Evolutionary conservation across 2,329 filamentous ascomycete species (phyloP), one percentile per base, ranked within the genome.

Genomic region (Aspergillus pseudoglaucus): DNA sequence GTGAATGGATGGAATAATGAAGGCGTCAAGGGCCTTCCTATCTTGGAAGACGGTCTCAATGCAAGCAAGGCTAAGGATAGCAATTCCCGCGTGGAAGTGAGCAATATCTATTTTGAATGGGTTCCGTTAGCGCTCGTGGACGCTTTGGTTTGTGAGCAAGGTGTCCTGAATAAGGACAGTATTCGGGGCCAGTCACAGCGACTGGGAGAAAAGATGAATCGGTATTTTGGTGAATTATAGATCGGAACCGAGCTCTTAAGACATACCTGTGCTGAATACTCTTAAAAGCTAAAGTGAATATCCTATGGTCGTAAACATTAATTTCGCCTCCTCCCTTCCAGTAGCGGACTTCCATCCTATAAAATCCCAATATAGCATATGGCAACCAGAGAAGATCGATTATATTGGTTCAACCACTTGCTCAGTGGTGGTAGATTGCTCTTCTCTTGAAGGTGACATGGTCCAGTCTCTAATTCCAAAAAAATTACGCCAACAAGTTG

Each of bases 51-150:
- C 3, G 48, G 22, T 1, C 15, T 51, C 10, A 53, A 51, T 4
- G 45, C 51, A 6, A 35, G 25, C 12, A 47, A 51, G 38, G 35
- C 48, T 8, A 45, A 47, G 0, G 25, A 55, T 6, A 40, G 45
- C 10, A 55, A 56, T 4, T 57, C 59, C 6, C 47, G 50, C 27
- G 53, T 72, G 9, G 50, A 61, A 33, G 61, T 76, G 27, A 65
- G 64, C 47, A 70, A 77, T 55, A 58, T 77, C n/a, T 81, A 80
- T 50, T 83, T 83, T 43, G 81, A 84, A 65, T 83, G 79, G 80
- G 69, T 83, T 38, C 71, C 77, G 1, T 59, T 73, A 0, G 48
- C 57, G 7, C 58, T 82, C 38, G 67, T 84, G 5, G 73, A 82
- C 56, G 63, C 64, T 0, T 83, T 81, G 55, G 63, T 81, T 27